These are phyloP conservation scores for Vitis cinerea DNA, from an alignment of 164 flowering plant genomes.

Conservation along the genomic window DNA sequence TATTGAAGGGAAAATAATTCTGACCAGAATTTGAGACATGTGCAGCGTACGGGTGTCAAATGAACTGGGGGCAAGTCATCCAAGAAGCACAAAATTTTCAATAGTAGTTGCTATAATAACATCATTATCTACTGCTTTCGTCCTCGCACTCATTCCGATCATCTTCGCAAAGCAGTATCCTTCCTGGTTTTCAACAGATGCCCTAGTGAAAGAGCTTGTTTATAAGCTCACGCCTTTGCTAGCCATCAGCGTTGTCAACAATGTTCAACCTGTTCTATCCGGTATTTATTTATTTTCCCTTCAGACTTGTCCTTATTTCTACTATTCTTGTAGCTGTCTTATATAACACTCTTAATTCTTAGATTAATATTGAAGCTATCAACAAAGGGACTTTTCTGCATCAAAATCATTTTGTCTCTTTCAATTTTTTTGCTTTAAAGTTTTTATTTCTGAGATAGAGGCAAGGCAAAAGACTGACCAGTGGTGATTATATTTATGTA, in stretches of 20 bases:
- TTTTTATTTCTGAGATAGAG: too few relatives aligned
- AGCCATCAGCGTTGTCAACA: constrained; percentile 44
- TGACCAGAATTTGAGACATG: background rate
- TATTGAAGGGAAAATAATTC: background rate
- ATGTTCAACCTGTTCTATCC: constrained; percentile 62
- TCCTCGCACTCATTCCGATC: constrained; percentile 35
- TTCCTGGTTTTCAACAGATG: constrained; percentile 34
- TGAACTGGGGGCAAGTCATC: constrained; percentile 73
- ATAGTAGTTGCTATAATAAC: constrained; percentile 46
- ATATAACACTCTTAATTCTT: too few relatives aligned
- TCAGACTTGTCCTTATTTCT: too few relatives aligned
- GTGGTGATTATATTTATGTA: constrained; percentile 3
- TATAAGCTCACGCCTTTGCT: constrained; percentile 50
- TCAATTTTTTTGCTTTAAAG: too few relatives aligned
- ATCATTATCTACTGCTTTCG: constrained; percentile 40
- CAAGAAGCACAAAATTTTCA: constrained; percentile 66
- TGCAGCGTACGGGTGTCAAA: constrained; percentile 75
- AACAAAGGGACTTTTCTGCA: too few relatives aligned
- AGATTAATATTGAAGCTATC: too few relatives aligned
- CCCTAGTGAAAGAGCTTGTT: constrained; percentile 35
- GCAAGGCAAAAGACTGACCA: too few relatives aligned
- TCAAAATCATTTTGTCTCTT: too few relatives aligned
- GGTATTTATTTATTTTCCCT: constrained; percentile 24
- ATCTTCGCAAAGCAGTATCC: constrained; percentile 39
- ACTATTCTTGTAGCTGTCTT: too few relatives aligned